Percentiles rank a stretch among this genome's conserved stretches.
phyloP scores from a whole-genome alignment of 345 rosid species.

The Rhodamnia rubescens region DNA sequence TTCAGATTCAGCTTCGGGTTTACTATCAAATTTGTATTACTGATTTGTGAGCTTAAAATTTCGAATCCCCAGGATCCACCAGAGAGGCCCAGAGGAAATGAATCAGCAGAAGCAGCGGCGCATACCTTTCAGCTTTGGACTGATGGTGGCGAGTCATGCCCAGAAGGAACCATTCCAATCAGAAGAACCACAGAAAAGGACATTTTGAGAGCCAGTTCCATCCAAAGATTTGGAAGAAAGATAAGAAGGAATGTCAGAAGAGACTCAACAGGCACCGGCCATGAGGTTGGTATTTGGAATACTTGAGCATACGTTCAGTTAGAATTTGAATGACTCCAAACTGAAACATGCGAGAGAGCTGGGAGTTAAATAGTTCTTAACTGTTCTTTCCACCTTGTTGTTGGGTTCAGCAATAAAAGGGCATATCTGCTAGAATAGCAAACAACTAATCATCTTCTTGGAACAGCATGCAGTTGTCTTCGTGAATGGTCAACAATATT shows the following conservation, averaged over 20 bases:
- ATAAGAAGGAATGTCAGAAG: conserved; percentile 54
- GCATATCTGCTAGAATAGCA: background rate
- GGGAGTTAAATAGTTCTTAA: background rate
- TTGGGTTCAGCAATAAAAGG: background rate
- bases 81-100: conserved; percentile 39
- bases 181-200: conserved; percentile 72
- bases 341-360: background rate
- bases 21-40: background rate
- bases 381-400: background rate
- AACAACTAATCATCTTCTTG: background rate
- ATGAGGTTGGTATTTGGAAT: conserved; percentile 48
- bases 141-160: conserved; percentile 69
- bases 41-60: background rate
- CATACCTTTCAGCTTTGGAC: conserved; percentile 68
- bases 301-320: background rate
- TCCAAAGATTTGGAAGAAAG: conserved; percentile 65
- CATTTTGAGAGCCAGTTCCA: conserved; percentile 59
- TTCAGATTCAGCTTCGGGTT: background rate
- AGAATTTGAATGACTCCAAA: background rate
- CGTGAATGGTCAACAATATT: conserved; percentile 82
- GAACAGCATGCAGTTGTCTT: conserved; percentile 93
- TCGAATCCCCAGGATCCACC: conserved; percentile 44
- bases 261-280: conserved; percentile 79
- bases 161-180: conserved; percentile 80
- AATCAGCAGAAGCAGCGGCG: conserved; percentile 13